Evolutionary conservation across 768 basidiomycete species (phyloP).

Genomic region (Lentinula lateritia): DNA sequence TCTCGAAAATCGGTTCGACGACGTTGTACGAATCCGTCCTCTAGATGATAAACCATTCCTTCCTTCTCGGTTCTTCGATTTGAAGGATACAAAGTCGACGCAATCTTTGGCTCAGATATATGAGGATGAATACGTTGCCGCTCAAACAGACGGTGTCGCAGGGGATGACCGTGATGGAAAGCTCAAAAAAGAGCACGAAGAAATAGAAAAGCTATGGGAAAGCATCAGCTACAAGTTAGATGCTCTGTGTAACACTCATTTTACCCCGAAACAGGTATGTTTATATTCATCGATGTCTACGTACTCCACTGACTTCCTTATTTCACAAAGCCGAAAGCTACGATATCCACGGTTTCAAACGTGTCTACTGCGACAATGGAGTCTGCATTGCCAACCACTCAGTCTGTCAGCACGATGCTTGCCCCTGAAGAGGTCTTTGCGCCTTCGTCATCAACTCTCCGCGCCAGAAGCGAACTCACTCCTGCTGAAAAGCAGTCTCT

Average conservation of each 20-base stretch:
- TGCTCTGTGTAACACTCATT: conserved; percentile 91
- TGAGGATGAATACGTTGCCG: conserved; percentile 83
- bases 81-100: conserved; percentile 82
- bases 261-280: conserved; percentile 87
- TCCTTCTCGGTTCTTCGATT: conserved; percentile 82
- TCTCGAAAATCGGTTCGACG: conserved; percentile 80
- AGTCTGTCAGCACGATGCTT: conserved; percentile 71
- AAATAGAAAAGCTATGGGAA: conserved; percentile 81
- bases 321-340: conserved; percentile 70
- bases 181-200: conserved; percentile 82
- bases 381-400: conserved; percentile 83
- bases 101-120: conserved; percentile 95
- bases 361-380: conserved; percentile 79
- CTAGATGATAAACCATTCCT: conserved; percentile 85
- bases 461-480: conserved; percentile 75
- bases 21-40: conserved; percentile 79
- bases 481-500: conserved; percentile 75
- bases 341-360: conserved; percentile 80
- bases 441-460: conserved; percentile 47
- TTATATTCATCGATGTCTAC: background rate
- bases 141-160: conserved; percentile 46
- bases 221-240: conserved; percentile 84
- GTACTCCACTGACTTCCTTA: background rate
- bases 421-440: conserved; percentile 91
- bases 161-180: conserved; percentile 85